Conservation (phyloP, 2,329 filamentous ascomycete species). For the Fusarium foetens region DNA sequence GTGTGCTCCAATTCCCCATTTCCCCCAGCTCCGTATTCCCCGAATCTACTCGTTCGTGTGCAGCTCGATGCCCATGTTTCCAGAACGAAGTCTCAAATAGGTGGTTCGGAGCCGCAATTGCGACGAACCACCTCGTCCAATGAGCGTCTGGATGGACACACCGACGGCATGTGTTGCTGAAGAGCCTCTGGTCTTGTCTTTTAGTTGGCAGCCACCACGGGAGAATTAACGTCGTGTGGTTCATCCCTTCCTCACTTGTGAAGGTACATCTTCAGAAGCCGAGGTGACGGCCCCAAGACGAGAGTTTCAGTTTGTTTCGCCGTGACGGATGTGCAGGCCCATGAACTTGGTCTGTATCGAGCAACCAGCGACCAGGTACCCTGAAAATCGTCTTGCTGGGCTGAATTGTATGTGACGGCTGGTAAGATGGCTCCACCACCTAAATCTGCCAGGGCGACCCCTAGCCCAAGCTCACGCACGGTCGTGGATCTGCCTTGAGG, state of each 20-base stretch:
- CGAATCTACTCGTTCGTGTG: neutral
- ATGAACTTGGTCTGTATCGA: constrained; percentile 2
- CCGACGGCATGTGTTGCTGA: constrained; percentile 19
- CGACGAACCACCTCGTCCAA: constrained; percentile 8
- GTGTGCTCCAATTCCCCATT: constrained; percentile 20
- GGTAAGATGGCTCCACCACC: constrained; percentile 39
- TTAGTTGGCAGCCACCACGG: constrained; percentile 30
- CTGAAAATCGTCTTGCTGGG: constrained; percentile 36
- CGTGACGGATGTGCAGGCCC: neutral
- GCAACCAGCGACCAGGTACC: constrained; percentile 16
- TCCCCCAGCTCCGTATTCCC: constrained; percentile 10
- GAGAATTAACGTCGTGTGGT: constrained; percentile 19
- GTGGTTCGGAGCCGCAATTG: constrained; percentile 31
- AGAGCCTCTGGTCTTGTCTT: constrained; percentile 26
- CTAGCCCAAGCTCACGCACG: constrained; percentile 37
- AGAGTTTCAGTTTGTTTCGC: neutral
- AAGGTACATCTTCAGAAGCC: neutral
- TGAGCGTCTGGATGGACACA: constrained; percentile 19
- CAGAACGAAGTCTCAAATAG: constrained; percentile 10
- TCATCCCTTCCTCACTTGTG: constrained; percentile 13
- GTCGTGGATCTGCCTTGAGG: constrained; percentile 30
- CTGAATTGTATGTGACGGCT: constrained; percentile 41
- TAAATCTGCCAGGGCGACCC: constrained; percentile 36
- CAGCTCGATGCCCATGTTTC: neutral
- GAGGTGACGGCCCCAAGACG: neutral